Conservation (phyloP, 1,284 basidiomycete species). For the Cryptococcus jaspeensis region DNA sequence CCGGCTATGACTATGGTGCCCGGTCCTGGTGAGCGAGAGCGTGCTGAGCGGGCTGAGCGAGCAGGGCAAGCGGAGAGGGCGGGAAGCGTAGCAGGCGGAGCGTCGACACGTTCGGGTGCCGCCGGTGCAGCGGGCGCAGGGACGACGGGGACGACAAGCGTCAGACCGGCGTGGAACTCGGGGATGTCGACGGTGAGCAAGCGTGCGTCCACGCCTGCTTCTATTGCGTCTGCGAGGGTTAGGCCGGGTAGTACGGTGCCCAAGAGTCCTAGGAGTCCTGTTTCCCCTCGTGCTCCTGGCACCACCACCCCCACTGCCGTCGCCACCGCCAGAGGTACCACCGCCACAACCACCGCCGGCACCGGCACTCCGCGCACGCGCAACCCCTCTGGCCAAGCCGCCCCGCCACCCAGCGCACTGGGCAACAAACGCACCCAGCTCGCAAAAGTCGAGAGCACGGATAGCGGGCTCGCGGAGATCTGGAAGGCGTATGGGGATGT, state of each 20-base stretch:
- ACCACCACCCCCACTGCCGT: neutral
- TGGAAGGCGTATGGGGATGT: conserved; percentile 16
- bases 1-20: conserved; percentile 15
- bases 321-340: neutral
- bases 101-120: no score
- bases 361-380: neutral
- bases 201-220: conserved; percentile 7
- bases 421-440: conserved; percentile 21
- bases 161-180: conserved; percentile 14
- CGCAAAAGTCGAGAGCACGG: conserved; percentile 26
- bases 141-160: neutral
- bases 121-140: conserved; percentile 2
- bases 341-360: no score
- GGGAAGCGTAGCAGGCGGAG: no score
- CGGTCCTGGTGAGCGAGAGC: neutral
- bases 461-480: conserved; percentile 14
- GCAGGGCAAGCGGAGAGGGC: neutral
- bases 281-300: neutral
- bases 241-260: neutral
- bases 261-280: neutral
- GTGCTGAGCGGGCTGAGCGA: no score
- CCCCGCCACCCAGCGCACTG: neutral
- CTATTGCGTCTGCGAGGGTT: neutral
- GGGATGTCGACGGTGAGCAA: conserved; percentile 6
- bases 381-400: neutral